Evolutionary conservation across 805 yeast species (phyloP), one percentile per base, ranked within the genome.

Genomic region (Debaryomyces hansenii): DNA sequence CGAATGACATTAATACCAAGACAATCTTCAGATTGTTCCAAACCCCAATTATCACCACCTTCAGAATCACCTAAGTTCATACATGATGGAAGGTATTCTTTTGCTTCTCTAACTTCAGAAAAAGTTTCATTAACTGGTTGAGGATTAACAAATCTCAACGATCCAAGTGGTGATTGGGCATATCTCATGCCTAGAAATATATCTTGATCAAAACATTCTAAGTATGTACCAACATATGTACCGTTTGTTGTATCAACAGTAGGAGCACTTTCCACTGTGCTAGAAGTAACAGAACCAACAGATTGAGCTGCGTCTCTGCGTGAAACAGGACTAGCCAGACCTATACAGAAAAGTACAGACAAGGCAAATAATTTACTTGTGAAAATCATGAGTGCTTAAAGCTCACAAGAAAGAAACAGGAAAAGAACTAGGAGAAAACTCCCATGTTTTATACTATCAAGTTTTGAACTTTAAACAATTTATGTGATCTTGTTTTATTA

Each of bases 21-120:
- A 50, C 69, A 64, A 47, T 65, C 66, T 46, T 65, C 69, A 18
- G 59, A 50, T 41, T 52, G 50, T 8, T 47, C 42, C 41, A 48
- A 33, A 8, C 43, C 40, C 4, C 16, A 20, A 36, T 51, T 54
- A 11, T 46, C 39, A 5, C 56, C 55, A 4, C 33, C 24, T 14
- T 39, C 31, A 8, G 48, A 16, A 10, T 34, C 42, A 35, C 38
- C 44, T 5, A 15, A 21, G 21, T 32, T 33, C 33, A 41, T 32
- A 49, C 69, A 64, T 3, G 55, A 54, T 14, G 33, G 54, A 9
- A 65, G 58, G 18, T 58, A 53, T 20, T 49, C 48, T 8, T 53
- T 54, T 16, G 57, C 60, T 5, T 51, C 41, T 34, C 43, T 41
- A 3, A 40, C 44, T n/a, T 39, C 54, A 20, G 43, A 42, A 46